These are phyloP conservation scores for Ailanthus altissimus DNA, from an alignment of 345 rosid genomes.

Conservation along the genomic window DNA sequence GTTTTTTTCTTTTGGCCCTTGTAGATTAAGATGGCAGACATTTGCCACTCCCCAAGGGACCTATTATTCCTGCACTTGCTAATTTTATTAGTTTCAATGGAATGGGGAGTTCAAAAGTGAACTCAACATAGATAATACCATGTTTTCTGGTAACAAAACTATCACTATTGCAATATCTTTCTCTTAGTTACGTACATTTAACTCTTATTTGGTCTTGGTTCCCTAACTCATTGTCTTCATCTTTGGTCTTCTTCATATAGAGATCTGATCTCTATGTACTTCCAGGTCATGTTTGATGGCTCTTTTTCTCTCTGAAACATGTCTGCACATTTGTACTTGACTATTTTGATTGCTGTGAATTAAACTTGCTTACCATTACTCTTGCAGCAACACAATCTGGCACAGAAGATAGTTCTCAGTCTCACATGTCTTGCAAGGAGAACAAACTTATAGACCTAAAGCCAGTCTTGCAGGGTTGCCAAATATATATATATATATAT, in stretches of 20 bases:
- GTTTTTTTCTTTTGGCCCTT: not conserved
- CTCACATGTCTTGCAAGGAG: too few relatives aligned
- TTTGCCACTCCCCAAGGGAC: not conserved
- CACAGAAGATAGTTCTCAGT: too few relatives aligned
- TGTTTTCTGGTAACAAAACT: not conserved
- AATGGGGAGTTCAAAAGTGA: not conserved
- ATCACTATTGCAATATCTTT: not conserved
- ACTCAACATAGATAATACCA: not conserved
- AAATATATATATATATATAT: too few relatives aligned
- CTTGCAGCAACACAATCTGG: too few relatives aligned
- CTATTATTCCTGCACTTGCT: not conserved
- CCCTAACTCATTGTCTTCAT: not conserved
- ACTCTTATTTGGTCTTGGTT: not conserved
- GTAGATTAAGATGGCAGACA: not conserved
- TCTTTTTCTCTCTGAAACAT: too few relatives aligned
- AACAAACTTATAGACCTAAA: too few relatives aligned
- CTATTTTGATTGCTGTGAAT: too few relatives aligned
- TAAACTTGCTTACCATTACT: too few relatives aligned
- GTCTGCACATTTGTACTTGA: too few relatives aligned
- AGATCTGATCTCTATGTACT: slow-evolving; percentile 4
- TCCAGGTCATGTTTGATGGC: too few relatives aligned
- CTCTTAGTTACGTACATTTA: not conserved
- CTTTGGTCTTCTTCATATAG: not conserved
- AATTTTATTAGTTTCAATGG: not conserved
- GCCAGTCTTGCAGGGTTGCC: too few relatives aligned